A percentile compares a stretch with the other conserved stretches of the same genome.
phyloP scores from a whole-genome alignment of 1,284 basidiomycete genomes.

The Fomitopsis pinicola region DNA sequence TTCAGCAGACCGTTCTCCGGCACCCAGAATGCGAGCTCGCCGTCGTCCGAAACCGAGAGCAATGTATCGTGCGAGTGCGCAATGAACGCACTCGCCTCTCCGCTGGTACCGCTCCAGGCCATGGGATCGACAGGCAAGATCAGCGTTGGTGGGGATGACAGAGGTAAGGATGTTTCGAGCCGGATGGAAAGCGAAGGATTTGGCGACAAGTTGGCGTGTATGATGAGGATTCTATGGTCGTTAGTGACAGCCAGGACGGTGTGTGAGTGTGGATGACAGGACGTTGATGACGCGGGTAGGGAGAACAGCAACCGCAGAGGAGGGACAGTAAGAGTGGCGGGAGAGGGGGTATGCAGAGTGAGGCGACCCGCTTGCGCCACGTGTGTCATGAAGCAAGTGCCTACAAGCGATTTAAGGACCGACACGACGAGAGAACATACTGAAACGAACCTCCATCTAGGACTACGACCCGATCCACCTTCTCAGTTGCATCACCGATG shows the following conservation, averaged over 20 bases:
- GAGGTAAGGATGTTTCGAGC: slow-evolving; percentile 39
- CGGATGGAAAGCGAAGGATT: slow-evolving; percentile 30
- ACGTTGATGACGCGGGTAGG: slow-evolving; percentile 30
- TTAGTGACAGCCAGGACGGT: slow-evolving; percentile 24
- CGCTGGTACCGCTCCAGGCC: slow-evolving; percentile 66
- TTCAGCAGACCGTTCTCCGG: slow-evolving; percentile 38
- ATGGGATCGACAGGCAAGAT: slow-evolving; percentile 87
- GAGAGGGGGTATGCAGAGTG: slow-evolving; percentile 45
- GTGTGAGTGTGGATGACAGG: slow-evolving; percentile 25
- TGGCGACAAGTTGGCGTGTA: slow-evolving; percentile 11
- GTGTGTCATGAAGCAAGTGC: slow-evolving; percentile 36
- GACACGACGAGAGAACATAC: neutral
- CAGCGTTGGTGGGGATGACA: slow-evolving; percentile 39
- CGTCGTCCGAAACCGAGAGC: slow-evolving; percentile 68
- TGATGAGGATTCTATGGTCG: slow-evolving; percentile 15
- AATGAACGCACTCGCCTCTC: slow-evolving; percentile 22
- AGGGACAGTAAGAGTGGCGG: slow-evolving; percentile 45
- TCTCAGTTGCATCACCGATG: slow-evolving; percentile 8
- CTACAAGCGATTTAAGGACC: neutral
- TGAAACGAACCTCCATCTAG: slow-evolving; percentile 50
- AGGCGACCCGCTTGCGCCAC: slow-evolving; percentile 36
- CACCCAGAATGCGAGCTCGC: slow-evolving; percentile 81
- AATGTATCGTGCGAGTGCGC: slow-evolving; percentile 66
- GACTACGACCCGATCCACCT: slow-evolving; percentile 61
- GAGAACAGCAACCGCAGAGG: slow-evolving; percentile 57